Evolutionary conservation across 2,329 filamentous ascomycete species (phyloP).

Genomic region (Teratosphaeria destructans): DNA sequence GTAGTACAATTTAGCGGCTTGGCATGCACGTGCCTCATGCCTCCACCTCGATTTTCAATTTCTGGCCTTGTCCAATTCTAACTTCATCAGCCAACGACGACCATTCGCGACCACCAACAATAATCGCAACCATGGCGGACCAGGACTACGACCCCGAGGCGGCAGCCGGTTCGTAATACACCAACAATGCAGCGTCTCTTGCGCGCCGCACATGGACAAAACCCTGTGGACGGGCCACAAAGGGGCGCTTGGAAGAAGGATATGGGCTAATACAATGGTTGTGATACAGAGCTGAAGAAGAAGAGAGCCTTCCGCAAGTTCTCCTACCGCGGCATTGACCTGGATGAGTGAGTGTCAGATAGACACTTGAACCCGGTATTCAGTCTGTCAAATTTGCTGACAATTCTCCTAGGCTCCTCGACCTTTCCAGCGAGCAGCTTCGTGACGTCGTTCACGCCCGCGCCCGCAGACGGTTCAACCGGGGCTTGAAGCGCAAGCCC

Average conservation of each 20-base stretch:
- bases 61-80: background rate
- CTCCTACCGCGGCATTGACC: constrained; percentile 97
- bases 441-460: constrained; percentile 99
- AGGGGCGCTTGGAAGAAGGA: constrained; percentile 30
- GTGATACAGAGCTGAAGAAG: constrained; percentile 80
- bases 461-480: constrained; percentile 98
- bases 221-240: constrained; percentile 33
- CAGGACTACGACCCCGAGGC: constrained; percentile 88
- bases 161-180: constrained; percentile 59
- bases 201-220: constrained; percentile 23
- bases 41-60: background rate
- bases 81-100: background rate
- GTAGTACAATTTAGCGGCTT: background rate
- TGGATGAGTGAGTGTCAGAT: constrained; percentile 74
- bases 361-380: background rate
- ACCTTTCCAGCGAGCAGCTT: constrained; percentile 96
- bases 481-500: constrained; percentile 98
- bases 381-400: constrained; percentile 4
- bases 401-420: constrained; percentile 64
- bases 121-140: constrained; percentile 64
- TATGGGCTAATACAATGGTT: constrained; percentile 24
- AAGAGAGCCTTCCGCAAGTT: constrained; percentile 99
- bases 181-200: constrained; percentile 16
- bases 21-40: background rate
- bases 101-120: constrained; percentile 1